Percentiles rank a stretch among this genome's conserved stretches.
Conservation (phyloP, 306 rosid genomes). For the Luffa acutangula region DNA sequence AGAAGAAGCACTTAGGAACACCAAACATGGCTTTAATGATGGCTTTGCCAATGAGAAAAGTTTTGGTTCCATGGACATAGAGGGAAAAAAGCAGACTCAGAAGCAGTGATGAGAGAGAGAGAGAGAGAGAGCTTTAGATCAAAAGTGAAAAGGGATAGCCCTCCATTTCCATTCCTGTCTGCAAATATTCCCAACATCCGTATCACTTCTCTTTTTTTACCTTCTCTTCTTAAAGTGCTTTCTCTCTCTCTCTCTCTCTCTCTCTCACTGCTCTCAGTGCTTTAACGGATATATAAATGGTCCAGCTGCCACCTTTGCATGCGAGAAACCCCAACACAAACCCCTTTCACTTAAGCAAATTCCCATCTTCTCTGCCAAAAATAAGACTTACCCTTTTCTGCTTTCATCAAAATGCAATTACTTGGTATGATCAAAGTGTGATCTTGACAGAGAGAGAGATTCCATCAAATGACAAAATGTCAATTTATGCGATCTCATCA, state of each 20-base stretch:
- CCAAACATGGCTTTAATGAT: slow-evolving; percentile 5
- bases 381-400: neutral
- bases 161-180: slow-evolving; percentile 10
- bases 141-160: slow-evolving; percentile 5
- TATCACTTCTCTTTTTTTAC: neutral
- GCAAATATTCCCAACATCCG: slow-evolving; percentile 4
- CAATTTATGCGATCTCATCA: neutral
- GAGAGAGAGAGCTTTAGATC: neutral
- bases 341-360: neutral
- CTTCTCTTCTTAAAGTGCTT: neutral
- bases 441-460: neutral
- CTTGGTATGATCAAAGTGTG: neutral
- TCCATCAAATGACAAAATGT: slow-evolving; percentile 1
- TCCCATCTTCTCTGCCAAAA: neutral
- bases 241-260: neutral
- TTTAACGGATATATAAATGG: neutral
- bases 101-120: neutral
- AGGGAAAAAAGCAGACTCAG: neutral
- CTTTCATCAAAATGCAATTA: neutral
- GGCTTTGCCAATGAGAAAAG: neutral
- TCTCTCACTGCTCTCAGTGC: neutral
- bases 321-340: neutral
- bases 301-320: slow-evolving; percentile 6
- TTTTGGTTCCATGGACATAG: neutral
- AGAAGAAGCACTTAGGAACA: neutral